phyloP scores from a whole-genome alignment of 768 basidiomycete species.

The Tricholoma hemisulphureum region DNA sequence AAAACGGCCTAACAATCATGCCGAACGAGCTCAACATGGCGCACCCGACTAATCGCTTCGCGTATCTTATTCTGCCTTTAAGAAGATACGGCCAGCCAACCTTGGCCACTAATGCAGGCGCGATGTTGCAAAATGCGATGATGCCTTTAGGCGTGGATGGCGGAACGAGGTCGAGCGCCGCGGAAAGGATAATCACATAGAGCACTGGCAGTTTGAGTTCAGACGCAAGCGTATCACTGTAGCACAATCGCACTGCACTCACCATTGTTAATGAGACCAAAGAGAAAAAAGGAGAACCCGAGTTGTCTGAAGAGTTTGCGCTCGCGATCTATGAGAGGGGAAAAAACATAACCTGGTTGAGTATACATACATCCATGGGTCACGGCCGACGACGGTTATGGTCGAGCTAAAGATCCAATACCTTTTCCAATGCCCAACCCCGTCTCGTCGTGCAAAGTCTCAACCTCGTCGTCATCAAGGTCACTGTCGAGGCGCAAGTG shows the following conservation, averaged over 20 bases:
- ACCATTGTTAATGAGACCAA: conserved; percentile 94
- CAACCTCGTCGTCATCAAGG: neutral
- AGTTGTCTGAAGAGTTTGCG: conserved; percentile 36
- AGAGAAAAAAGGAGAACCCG: conserved; percentile 78
- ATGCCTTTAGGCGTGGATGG: conserved; percentile 92
- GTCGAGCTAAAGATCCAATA: neutral
- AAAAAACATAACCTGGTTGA: neutral
- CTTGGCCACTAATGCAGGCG: conserved; percentile 83
- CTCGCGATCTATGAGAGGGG: conserved; percentile 8
- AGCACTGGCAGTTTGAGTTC: conserved; percentile 51
- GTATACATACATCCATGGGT: neutral
- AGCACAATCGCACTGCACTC: conserved; percentile 10
- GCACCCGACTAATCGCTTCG: conserved; percentile 70
- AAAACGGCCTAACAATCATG: conserved; percentile 68
- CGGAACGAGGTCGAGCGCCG: conserved; percentile 91
- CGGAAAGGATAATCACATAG: conserved; percentile 95
- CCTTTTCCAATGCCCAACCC: conserved; percentile 1
- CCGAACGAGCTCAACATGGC: conserved; percentile 73
- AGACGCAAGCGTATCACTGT: neutral
- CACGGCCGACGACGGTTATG: neutral
- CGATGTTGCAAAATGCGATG: conserved; percentile 93
- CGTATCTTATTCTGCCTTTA: conserved; percentile 83
- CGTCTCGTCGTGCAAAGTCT: neutral
- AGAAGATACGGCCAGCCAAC: conserved; percentile 89
- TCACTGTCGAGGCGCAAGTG: neutral